Conservation (phyloP, 2,329 filamentous ascomycete genomes). For the Xylaria sp. region DNA sequence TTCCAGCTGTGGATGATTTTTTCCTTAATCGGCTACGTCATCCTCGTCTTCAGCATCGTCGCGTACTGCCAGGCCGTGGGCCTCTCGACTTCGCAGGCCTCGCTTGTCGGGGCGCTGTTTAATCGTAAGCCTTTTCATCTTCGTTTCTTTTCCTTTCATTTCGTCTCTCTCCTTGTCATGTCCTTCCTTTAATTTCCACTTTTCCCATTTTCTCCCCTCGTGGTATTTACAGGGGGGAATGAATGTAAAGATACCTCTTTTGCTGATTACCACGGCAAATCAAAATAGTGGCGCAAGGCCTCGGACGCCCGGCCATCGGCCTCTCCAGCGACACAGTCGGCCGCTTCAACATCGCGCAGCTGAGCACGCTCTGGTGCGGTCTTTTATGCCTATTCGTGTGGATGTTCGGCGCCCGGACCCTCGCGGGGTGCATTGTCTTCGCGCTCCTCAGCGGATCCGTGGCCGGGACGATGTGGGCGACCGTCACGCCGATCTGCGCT, state of each 20-base stretch:
- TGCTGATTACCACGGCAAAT: neutral
- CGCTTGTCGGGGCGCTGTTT: conserved; percentile 73
- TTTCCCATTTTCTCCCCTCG: too few relatives aligned
- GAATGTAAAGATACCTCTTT: neutral
- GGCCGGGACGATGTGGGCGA: conserved; percentile 74
- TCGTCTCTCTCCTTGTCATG: neutral
- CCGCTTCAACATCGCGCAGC: conserved; percentile 72
- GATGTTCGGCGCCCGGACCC: conserved; percentile 69
- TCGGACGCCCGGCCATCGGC: conserved; percentile 75
- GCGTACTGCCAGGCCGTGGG: conserved; percentile 75
- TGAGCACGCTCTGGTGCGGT: conserved; percentile 68
- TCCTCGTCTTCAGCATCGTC: conserved; percentile 77
- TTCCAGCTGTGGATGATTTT: conserved; percentile 73
- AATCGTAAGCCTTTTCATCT: conserved; percentile 57
- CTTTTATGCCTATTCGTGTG: conserved; percentile 73
- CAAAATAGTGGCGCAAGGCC: conserved; percentile 58
- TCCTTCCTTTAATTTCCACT: too few relatives aligned
- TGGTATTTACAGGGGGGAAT: too few relatives aligned
- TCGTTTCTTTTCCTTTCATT: neutral
- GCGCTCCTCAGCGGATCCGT: conserved; percentile 69
- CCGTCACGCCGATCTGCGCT: conserved; percentile 71
- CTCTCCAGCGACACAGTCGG: conserved; percentile 74
- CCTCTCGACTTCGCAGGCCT: conserved; percentile 69
- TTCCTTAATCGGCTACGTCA: conserved; percentile 74
- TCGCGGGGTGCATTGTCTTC: conserved; percentile 74